phyloP scores from a whole-genome alignment of 495 filamentous ascomycete genomes.

The Hypoxylon fuscum region DNA sequence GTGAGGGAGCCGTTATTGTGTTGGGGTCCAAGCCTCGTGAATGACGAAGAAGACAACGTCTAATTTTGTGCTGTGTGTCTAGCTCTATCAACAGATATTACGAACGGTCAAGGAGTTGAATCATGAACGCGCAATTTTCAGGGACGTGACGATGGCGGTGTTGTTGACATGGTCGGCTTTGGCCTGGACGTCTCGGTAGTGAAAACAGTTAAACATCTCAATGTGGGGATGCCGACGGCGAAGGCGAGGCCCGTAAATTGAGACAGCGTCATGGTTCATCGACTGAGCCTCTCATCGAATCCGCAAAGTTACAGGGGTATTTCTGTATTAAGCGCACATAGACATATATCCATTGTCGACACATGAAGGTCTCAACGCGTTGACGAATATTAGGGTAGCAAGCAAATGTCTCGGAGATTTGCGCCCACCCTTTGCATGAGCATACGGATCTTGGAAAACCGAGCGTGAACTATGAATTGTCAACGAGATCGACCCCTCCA shows the following conservation, averaged over 20 bases:
- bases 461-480: conserved; percentile 4
- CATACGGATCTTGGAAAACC: neutral
- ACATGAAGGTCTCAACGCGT: conserved; percentile 26
- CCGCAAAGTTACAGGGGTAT: conserved; percentile 8
- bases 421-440: conserved; percentile 18
- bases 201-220: neutral
- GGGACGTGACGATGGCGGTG: conserved; percentile 15
- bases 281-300: conserved; percentile 27
- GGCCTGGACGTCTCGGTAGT: neutral
- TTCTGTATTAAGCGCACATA: conserved; percentile 9
- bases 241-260: conserved; percentile 16
- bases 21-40: conserved; percentile 32
- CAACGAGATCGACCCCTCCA: conserved; percentile 33
- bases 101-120: neutral
- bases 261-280: conserved; percentile 10
- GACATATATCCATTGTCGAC: conserved; percentile 2
- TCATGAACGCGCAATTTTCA: conserved; percentile 14
- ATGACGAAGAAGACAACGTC: conserved; percentile 17
- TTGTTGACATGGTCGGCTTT: neutral
- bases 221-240: conserved; percentile 26
- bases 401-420: conserved; percentile 35
- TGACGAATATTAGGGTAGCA: conserved; percentile 15
- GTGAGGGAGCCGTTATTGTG: neutral
- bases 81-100: neutral
- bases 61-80: conserved; percentile 9